A percentile compares a stretch with the other conserved stretches of the same genome.
Evolutionary conservation across 2,329 filamentous ascomycete genomes (phyloP).

Genomic region (Claviceps capensis): DNA sequence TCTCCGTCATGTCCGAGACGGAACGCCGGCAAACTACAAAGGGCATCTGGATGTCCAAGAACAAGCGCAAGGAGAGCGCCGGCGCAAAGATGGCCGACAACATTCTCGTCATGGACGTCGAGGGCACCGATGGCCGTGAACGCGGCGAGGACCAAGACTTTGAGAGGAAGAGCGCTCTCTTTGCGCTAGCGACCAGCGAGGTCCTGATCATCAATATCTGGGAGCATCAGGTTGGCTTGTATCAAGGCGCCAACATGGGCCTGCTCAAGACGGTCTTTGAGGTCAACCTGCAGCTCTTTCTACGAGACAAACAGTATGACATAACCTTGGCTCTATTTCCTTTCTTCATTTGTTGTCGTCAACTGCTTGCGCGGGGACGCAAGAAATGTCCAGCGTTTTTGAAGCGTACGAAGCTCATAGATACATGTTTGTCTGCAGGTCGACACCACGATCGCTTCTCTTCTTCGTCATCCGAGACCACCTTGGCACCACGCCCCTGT

Average conservation of each 20-base stretch:
- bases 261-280: conserved; percentile 97
- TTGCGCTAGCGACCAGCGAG: conserved; percentile 93
- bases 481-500: conserved; percentile 77
- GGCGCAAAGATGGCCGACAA: conserved; percentile 75
- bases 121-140: conserved; percentile 92
- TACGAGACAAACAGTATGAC: conserved; percentile 82
- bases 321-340: background rate
- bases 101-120: conserved; percentile 98
- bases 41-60: conserved; percentile 99
- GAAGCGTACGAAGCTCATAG: conserved; percentile 4
- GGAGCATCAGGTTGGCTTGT: conserved; percentile 96
- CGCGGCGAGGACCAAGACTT: conserved; percentile 97
- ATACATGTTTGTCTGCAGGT: conserved; percentile 33
- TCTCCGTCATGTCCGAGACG: conserved; percentile 94
- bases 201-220: conserved; percentile 98
- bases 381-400: background rate
- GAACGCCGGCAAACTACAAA: conserved; percentile 95
- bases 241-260: conserved; percentile 98
- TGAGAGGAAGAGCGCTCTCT: conserved; percentile 93
- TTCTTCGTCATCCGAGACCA: conserved; percentile 99
- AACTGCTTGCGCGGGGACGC: background rate
- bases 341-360: background rate
- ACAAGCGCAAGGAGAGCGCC: conserved; percentile 51
- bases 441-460: conserved; percentile 75
- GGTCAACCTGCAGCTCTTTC: conserved; percentile 91